Evolutionary conservation across 2,329 filamentous ascomycete genomes (phyloP), one percentile per base, ranked within the genome.

Genomic region (Cladobotryum mycophilum): DNA sequence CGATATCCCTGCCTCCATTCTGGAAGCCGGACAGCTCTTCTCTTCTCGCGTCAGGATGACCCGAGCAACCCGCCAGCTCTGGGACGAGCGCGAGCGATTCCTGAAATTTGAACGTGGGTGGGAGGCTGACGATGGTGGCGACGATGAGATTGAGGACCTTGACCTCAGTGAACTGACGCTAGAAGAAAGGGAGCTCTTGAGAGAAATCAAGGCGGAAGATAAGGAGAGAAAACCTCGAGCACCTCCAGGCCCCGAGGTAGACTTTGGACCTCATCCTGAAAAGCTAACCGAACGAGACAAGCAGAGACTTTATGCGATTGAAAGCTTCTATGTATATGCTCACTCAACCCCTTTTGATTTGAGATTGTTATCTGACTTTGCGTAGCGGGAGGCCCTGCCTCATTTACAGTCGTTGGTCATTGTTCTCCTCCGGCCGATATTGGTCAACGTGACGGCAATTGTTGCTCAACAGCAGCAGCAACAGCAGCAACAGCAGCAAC

Each of bases 21-120:
- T 96, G 14, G 93, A 99, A 68, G 93, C 93, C 6, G 93, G 93
- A 7, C 86, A 93, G 62, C 75, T 99, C 1, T 99, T 99, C 67
- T 88, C 91, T 0, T 86, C 82, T 52, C 81, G 93, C 47, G 93
- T 96, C 67, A 82, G 92, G 58, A 95, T 95, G 79, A 95, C 90
- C 1, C 79, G 93, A 54, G 89, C 89, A 5, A 92, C 95, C 70
- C 83, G 89, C 49, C 93, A 99, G 69, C 74, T 99, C 13, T 99
- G 93, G 92, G 87, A 95, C 58, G 91, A 95, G 65, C 82, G 93
- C 44, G 91, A 96, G 61, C 82, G 82, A 25, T 99, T 95, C 58
- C 84, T 96, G 71, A 92, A 88, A 62, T 95, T 88, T 58, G 92
- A 97, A 61, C 80, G 93, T 49, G 93, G 93, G 9, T 99, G 90